Base-by-base conservation (phyloP, 257 asterid genomes). In the Mitragyna speciosa region DNA sequence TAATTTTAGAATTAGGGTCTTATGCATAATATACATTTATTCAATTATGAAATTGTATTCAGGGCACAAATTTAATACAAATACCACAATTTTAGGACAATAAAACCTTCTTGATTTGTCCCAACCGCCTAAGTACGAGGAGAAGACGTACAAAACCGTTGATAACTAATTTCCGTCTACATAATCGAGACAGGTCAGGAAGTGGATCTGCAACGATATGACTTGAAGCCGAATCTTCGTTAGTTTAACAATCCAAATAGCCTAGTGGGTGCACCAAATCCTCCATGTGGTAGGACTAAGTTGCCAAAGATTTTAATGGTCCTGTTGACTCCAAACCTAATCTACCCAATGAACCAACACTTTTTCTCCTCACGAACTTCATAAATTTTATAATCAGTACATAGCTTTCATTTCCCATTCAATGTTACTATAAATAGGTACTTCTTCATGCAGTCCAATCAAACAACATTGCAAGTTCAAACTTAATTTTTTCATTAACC, bases 251-350 rank as follows among this genome's bases (percentile, higher is more conserved):
- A 33, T n/a, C 70, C 33, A 24, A 58, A 68, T 71, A 70, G 54
- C 52, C n/a, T 39, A 74, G 76, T 70, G 52, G 83, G 76, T 80
- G 83, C 80, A 73, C 83, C 83, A 67, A 80, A 68, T 67, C 80
- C 83, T 74, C n/a, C n/a, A 11, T 61, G 19, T 28, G 47, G 76
- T 73, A 65, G 79, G 71, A 80, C 83, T 74, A 31, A 51, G 52
- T 73, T 24, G n/a, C 75, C 59, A 12, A 39, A 20, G 28, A 31
- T 78, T 22, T 58, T 22, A 45, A 43, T 3, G 20, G 12, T 54
- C 39, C 17, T 48, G 65, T 26, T 81, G 79, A 75, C 73, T 75
- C 51, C 49, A 20, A 63, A 75, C 80, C 80, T 65, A 80, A 75
- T 75, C 76, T 64, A 67, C 79, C 76, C 51, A 36, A 70, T 54